Percentiles rank a stretch among this genome's conserved stretches.
These are phyloP conservation scores for Daldinia bambusicola DNA, from an alignment of 495 filamentous ascomycete species.

Conservation along the genomic window DNA sequence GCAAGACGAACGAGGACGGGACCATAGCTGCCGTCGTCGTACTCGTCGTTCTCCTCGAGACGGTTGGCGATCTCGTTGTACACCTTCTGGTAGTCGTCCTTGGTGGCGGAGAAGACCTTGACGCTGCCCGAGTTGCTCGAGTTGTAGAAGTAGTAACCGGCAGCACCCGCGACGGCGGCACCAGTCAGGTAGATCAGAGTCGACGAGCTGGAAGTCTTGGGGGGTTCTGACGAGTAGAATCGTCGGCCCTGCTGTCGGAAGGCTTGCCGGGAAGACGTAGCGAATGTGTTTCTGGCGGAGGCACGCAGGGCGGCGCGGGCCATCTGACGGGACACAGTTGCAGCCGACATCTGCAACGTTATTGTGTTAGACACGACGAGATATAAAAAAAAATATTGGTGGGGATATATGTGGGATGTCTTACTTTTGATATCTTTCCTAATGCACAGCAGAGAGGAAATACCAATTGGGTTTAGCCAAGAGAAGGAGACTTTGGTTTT, in stretches of 20 bases:
- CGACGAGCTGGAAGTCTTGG: conserved; percentile 64
- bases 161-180: conserved; percentile 70
- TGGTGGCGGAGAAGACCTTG: conserved; percentile 75
- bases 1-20: conserved; percentile 87
- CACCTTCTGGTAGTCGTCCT: conserved; percentile 94
- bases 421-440: conserved; percentile 42
- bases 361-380: conserved; percentile 35
- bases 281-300: conserved; percentile 59
- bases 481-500: background rate
- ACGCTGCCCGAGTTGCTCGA: conserved; percentile 62
- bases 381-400: conserved; percentile 40
- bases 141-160: conserved; percentile 76
- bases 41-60: conserved; percentile 89
- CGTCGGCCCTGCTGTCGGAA: conserved; percentile 74
- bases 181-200: conserved; percentile 56
- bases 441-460: conserved; percentile 34
- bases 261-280: conserved; percentile 63
- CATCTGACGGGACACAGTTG: conserved; percentile 58
- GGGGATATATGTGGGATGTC: conserved; percentile 20
- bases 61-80: conserved; percentile 85
- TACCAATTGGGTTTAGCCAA: conserved; percentile 36
- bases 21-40: conserved; percentile 96
- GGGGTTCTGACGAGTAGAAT: conserved; percentile 78
- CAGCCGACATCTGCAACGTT: conserved; percentile 57
- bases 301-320: conserved; percentile 69